phyloP scores from a whole-genome alignment of 257 asterid species.

The Jacaranda mimosifolia region DNA sequence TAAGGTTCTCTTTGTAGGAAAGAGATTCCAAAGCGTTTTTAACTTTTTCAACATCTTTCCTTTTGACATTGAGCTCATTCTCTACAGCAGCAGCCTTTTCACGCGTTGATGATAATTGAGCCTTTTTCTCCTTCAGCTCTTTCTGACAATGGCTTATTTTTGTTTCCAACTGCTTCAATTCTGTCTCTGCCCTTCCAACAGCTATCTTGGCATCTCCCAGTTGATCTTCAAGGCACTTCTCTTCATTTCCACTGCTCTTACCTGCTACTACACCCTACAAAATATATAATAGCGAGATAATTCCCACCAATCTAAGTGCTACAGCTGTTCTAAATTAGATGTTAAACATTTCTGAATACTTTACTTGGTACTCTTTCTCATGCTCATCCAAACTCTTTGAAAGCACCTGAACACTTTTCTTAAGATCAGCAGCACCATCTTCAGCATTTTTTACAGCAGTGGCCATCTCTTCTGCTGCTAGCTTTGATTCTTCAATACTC shows the following conservation, averaged over 20 bases:
- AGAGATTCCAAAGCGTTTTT: constrained; percentile 72
- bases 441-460: constrained; percentile 75
- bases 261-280: constrained; percentile 95
- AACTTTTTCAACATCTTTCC: constrained; percentile 72
- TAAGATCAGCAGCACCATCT: constrained; percentile 86
- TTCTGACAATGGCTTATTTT: constrained; percentile 82
- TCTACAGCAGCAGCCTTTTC: constrained; percentile 82
- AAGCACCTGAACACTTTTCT: constrained; percentile 68
- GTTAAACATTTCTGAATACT: constrained; percentile 13
- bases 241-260: constrained; percentile 93
- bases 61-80: constrained; percentile 68
- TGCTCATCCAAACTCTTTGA: constrained; percentile 83
- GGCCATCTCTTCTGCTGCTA: constrained; percentile 77
- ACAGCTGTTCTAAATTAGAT: neutral
- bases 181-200: constrained; percentile 92
- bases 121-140: constrained; percentile 78
- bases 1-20: constrained; percentile 74
- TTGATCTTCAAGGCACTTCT: constrained; percentile 98
- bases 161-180: constrained; percentile 92
- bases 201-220: constrained; percentile 89
- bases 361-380: constrained; percentile 94
- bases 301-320: constrained; percentile 9
- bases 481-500: constrained; percentile 79
- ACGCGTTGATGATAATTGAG: constrained; percentile 64
- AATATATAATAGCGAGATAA: constrained; percentile 19